These are phyloP conservation scores for Murraya paniculata DNA, from an alignment of 345 rosid species.

Conservation along the genomic window DNA sequence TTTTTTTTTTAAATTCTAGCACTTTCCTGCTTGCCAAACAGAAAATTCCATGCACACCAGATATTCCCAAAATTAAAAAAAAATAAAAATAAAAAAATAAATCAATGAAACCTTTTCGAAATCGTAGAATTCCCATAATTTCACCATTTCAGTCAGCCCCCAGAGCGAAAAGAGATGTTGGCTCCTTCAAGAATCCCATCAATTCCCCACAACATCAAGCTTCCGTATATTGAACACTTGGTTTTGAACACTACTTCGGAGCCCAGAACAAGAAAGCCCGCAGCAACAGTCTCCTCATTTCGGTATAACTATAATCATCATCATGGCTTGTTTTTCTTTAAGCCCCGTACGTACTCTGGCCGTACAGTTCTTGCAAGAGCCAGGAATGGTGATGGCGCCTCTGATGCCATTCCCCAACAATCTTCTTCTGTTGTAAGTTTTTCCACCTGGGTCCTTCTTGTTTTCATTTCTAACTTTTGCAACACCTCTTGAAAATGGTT, in stretches of 20 bases:
- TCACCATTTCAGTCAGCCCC: neutral
- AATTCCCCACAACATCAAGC: conserved; percentile 25
- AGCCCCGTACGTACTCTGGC: conserved; percentile 21
- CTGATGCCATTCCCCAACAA: conserved; percentile 30
- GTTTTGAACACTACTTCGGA: conserved; percentile 11
- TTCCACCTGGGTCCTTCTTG: neutral
- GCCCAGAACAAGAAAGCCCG: conserved; percentile 31
- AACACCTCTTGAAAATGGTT: neutral
- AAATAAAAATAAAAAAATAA: no score
- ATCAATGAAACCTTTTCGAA: no score
- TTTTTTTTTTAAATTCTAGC: no score
- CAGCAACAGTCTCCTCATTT: conserved; percentile 20
- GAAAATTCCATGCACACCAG: no score
- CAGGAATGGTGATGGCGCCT: conserved; percentile 33
- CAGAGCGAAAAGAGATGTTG: conserved; percentile 14
- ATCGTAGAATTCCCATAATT: no score
- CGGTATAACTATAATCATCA: conserved; percentile 13
- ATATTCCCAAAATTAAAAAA: no score
- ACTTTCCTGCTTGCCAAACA: no score
- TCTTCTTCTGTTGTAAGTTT: conserved; percentile 52
- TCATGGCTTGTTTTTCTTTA: conserved; percentile 15
- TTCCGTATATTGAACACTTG: conserved; percentile 25
- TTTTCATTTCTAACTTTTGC: neutral
- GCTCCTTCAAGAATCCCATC: conserved; percentile 24
- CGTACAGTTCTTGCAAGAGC: conserved; percentile 27